Percentiles rank a stretch among this genome's conserved stretches.
phyloP scores from a whole-genome alignment of 73 alveolate species.

The Paramecium octaurelia region DNA sequence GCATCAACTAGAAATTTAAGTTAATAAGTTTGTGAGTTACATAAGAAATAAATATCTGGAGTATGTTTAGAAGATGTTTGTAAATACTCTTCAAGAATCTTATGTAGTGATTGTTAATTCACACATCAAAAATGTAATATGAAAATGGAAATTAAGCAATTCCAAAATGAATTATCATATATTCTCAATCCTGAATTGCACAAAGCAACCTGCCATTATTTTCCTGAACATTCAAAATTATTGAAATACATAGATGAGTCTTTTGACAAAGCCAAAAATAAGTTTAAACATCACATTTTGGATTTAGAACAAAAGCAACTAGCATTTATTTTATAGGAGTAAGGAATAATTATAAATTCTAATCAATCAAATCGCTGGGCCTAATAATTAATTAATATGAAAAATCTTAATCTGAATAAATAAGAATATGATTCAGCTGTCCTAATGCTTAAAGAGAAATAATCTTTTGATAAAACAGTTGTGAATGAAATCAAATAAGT shows the following conservation, averaged over 20 bases:
- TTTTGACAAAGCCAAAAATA: background rate
- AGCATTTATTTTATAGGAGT: background rate
- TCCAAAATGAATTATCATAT: background rate
- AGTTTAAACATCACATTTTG: background rate
- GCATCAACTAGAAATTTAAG: background rate
- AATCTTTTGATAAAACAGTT: background rate
- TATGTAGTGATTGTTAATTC: background rate
- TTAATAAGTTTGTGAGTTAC: background rate
- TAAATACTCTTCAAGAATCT: background rate
- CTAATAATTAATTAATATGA: background rate
- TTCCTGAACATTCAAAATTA: slow-evolving; percentile 11
- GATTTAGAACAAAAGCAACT: background rate
- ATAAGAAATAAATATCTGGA: background rate
- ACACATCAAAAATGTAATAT: background rate
- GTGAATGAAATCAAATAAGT: background rate
- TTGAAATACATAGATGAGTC: background rate
- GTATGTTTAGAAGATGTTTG: background rate
- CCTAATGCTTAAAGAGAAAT: background rate
- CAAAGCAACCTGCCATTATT: background rate
- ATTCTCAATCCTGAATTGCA: background rate
- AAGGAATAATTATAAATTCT: background rate
- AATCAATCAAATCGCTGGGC: slow-evolving; percentile 7
- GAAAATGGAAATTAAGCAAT: background rate
- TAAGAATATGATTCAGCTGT: slow-evolving; percentile 12
- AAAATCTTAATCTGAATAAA: background rate